Evolutionary conservation across 371 early-diverging fungal genomes (phyloP).

Genomic region (Lichtheimia ornata): DNA sequence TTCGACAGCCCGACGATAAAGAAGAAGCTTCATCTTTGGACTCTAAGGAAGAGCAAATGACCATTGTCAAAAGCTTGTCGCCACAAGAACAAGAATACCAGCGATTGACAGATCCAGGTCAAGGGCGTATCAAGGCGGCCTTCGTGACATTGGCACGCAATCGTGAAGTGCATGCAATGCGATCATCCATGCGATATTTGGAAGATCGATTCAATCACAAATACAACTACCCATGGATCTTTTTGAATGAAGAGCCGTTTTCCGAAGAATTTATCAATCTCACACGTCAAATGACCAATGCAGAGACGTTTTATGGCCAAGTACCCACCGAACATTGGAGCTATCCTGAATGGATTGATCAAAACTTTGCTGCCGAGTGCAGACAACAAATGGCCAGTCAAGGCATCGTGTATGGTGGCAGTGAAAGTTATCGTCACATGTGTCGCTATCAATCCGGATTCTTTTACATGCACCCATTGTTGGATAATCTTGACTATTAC

Average conservation of each 20-base stretch:
- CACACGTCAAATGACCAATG: conserved; percentile 53
- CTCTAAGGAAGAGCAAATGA: background rate
- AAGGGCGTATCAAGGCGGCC: conserved; percentile 48
- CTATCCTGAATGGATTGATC: conserved; percentile 82
- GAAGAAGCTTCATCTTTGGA: background rate
- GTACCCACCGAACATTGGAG: conserved; percentile 75
- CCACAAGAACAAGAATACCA: conserved; percentile 24
- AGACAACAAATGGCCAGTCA: conserved; percentile 63
- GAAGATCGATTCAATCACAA: conserved; percentile 84
- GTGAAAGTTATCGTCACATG: conserved; percentile 92
- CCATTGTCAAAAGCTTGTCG: background rate
- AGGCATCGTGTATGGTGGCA: conserved; percentile 81
- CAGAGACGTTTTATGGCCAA: conserved; percentile 51
- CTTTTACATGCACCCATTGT: conserved; percentile 73
- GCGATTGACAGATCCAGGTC: conserved; percentile 17
- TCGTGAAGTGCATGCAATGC: conserved; percentile 71
- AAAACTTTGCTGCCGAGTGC: conserved; percentile 57
- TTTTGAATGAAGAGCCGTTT: conserved; percentile 84
- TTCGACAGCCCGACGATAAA: background rate
- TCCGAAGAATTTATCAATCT: conserved; percentile 71
- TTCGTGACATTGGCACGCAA: conserved; percentile 76
- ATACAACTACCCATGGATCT: conserved; percentile 90
- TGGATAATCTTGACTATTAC: conserved; percentile 81
- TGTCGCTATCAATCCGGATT: conserved; percentile 82
- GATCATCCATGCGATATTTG: conserved; percentile 68